Base-by-base conservation (phyloP, 2,329 filamentous ascomycete species). In the Pseudogymnoascus verrucosus region DNA sequence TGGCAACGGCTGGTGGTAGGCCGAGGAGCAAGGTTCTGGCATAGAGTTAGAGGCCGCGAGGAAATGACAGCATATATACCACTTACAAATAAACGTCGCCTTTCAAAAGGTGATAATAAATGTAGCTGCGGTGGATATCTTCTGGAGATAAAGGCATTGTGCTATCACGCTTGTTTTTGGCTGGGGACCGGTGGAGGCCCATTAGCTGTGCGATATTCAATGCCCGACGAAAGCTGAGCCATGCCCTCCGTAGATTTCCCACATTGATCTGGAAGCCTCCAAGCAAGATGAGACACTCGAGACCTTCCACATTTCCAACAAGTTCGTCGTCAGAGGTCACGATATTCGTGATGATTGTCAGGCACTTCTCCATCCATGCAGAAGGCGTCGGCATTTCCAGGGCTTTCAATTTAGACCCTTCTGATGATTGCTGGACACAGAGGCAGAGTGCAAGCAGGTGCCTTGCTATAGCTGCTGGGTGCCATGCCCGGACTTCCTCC, bases 241-340 rank as follows among this genome's bases (percentile, higher is more conserved):
- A 83, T 0, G 79, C 75, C 51, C 81, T 80, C 21, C 82, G 78
- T 2, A 82, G 71, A 28, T 79, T 76, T 1, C 82, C 82, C 0
- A 71, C 69, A 28, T 82, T 82, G 28, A 77, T 77, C 5, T 78
- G 72, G 66, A 78, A 80, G 21, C 81, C 72, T 11, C 74, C 74
- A 65, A 82, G 77, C 0, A 83, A 72, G 66, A 82, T 74, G n/a
- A 84, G 72, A 61, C 79, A 80, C 64, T 83, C 79, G 5, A 84
- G 68, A 0, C 80, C 82, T 68, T 85, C 82, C 1, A 80, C 68
- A 2, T 78, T 80, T 23, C 71, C 72, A 0, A 79, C 68, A 0
- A 84, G 69, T 2, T 78, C 76, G 61, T 83, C 78, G 26, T 82
- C 77, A 12, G 73, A 74, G 0, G 78, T 80, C 1, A 85, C 76